Base-by-base conservation (phyloP, 345 rosid species). In the Brassica rapa region DNA sequence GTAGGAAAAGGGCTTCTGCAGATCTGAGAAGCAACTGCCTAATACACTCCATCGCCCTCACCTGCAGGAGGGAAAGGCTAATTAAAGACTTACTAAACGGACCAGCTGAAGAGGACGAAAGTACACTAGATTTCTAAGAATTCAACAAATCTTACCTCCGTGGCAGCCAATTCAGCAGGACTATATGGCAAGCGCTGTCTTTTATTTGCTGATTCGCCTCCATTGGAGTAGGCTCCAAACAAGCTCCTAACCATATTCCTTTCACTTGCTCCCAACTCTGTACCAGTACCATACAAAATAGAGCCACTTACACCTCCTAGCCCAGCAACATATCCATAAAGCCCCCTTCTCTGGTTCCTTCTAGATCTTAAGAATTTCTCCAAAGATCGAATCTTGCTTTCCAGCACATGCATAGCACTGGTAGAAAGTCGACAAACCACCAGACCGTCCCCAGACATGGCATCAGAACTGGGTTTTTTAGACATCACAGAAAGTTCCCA, bases 21-120 rank as follows among this genome's bases (percentile, higher is more conserved):
- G 98, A 95, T 88, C 99, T 86, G 84, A 90, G 93, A 85, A 95
- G 93, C 87, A 93, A 81, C 78, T 95, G 99, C 68, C 99, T 86
- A 70, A 95, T 86, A 72, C 98, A 93, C 81, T 95, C 99, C 99
- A 91, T 93, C 10, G 97, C 93, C 84, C 96, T 87, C 73, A 93
- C 97, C 99, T 95, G 88, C 64, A 80, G 75, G 71, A 70, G 53
- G 43, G 72, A 2, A 74, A 70, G 66, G 70, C 72, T 29, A 74
- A 63, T 21, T 65, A 55, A 32, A 11, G 53, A 65, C 68, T 70
- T 59, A 5, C 29, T 56, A 51, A 82, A 24, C 63, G 51, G 32
- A 59, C 62, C 27, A 46, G 70, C 12, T 16, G 53, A 72, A 35
- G 68, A 81, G 76, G 78, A 29, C 33, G 35, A 66, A 69, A 25